A percentile compares a stretch with the other conserved stretches of the same genome.
Conservation (phyloP, 164 flowering plant species). For the Protea cynaroides region DNA sequence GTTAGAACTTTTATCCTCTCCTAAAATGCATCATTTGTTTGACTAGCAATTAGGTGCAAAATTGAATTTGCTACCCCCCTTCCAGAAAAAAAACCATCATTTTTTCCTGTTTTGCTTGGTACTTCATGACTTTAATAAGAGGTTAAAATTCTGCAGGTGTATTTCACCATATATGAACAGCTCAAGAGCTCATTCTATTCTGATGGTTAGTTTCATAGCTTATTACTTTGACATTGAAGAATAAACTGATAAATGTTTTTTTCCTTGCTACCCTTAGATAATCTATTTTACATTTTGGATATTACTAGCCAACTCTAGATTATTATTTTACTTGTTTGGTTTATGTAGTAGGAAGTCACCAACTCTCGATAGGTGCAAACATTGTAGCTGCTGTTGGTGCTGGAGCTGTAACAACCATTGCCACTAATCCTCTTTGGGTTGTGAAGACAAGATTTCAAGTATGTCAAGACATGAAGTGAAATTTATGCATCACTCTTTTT, state of each 20-base stretch:
- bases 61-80: neutral
- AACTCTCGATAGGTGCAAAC: conserved; percentile 80
- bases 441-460: conserved; percentile 98
- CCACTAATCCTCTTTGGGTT: conserved; percentile 98
- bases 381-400: conserved; percentile 95
- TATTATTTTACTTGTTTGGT: neutral
- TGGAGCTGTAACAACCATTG: conserved; percentile 86
- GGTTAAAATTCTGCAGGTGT: conserved; percentile 60
- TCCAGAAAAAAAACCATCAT: no score
- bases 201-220: conserved; percentile 51
- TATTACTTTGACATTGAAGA: neutral
- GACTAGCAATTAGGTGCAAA: no score
- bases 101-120: no score
- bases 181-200: conserved; percentile 61
- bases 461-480: conserved; percentile 10
- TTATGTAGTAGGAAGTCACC: conserved; percentile 52
- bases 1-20: neutral
- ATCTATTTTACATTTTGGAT: no score
- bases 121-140: no score
- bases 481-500: neutral
- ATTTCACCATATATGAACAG: conserved; percentile 87
- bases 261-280: neutral
- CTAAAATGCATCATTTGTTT: neutral
- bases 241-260: neutral
- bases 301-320: neutral